These are phyloP conservation scores for Hericium alpestre DNA, from an alignment of 768 basidiomycete genomes.

Conservation along the genomic window DNA sequence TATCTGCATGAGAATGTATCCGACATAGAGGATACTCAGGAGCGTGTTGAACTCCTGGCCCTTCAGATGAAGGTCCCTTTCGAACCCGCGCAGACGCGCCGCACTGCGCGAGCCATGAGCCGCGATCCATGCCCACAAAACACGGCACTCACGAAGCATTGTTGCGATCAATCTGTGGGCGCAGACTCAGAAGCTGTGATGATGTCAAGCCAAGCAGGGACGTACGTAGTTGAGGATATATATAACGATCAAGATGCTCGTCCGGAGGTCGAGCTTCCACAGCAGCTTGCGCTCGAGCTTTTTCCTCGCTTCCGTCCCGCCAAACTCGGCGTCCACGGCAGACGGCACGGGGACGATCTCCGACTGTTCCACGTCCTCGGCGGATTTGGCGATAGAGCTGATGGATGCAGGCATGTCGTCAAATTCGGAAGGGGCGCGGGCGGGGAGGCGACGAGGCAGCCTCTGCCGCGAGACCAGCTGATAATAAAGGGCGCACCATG, in stretches of 20 bases:
- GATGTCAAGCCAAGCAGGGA: not conserved
- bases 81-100: not conserved
- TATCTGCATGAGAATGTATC: conserved; percentile 70
- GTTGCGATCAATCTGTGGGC: conserved; percentile 53
- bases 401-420: not conserved
- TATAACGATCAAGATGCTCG: conserved; percentile 31
- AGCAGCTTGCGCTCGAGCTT: conserved; percentile 31
- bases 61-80: not conserved
- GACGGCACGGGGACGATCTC: not conserved
- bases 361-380: not conserved
- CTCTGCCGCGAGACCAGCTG: too few species aligned
- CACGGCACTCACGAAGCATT: conserved; percentile 43
- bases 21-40: conserved; percentile 56
- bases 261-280: conserved; percentile 30
- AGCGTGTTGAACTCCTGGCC: conserved; percentile 42
- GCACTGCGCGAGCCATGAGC: not conserved
- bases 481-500: too few species aligned
- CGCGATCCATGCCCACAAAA: conserved; percentile 16
- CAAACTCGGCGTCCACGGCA: conserved; percentile 19
- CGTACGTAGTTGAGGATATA: conserved; percentile 38
- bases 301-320: conserved; percentile 26
- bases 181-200: conserved; percentile 17
- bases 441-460: too few species aligned
- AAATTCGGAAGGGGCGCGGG: not conserved
- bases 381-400: not conserved